These are phyloP conservation scores for Chalara sp. DNA, from an alignment of 2,329 filamentous ascomycete species.

Conservation along the genomic window DNA sequence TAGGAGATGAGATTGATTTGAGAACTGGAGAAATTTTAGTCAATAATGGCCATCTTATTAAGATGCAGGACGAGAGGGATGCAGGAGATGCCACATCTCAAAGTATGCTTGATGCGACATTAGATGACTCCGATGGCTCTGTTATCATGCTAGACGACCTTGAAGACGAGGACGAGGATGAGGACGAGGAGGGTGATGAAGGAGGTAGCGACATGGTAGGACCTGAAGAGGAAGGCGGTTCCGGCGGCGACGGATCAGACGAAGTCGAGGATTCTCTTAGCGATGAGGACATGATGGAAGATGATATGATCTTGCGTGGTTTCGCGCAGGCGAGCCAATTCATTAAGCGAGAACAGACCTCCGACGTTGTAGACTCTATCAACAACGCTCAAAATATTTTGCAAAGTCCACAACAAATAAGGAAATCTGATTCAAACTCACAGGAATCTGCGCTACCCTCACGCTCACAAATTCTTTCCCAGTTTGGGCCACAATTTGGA, in stretches of 20 bases:
- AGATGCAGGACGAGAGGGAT: slow-evolving; percentile 53
- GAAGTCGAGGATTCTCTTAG: slow-evolving; percentile 13
- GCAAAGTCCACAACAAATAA: not conserved
- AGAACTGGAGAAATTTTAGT: slow-evolving; percentile 76
- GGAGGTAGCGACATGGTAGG: slow-evolving; percentile 20
- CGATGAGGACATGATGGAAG: slow-evolving; percentile 23
- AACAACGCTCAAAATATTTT: not conserved
- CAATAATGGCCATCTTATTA: slow-evolving; percentile 76
- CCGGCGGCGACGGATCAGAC: slow-evolving; percentile 19
- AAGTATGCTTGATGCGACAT: not conserved
- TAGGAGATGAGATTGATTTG: slow-evolving; percentile 87
- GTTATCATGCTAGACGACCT: slow-evolving; percentile 19
- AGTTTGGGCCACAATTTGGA: slow-evolving; percentile 24
- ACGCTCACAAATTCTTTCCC: slow-evolving; percentile 20
- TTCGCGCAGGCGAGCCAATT: slow-evolving; percentile 18
- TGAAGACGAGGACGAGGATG: slow-evolving; percentile 22
- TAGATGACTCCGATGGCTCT: slow-evolving; percentile 18
- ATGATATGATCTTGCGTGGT: slow-evolving; percentile 26
- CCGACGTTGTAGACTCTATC: not conserved
- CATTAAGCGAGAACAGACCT: not conserved
- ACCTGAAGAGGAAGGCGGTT: slow-evolving; percentile 11
- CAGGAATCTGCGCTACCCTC: slow-evolving; percentile 14
- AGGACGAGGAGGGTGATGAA: slow-evolving; percentile 14
- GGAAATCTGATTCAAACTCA: not conserved
- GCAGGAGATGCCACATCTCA: slow-evolving; percentile 27